A percentile compares a stretch with the other conserved stretches of the same genome.
These are phyloP conservation scores for Backusella liffmaniae DNA, from an alignment of 192 early-diverging fungal genomes.

Conservation along the genomic window DNA sequence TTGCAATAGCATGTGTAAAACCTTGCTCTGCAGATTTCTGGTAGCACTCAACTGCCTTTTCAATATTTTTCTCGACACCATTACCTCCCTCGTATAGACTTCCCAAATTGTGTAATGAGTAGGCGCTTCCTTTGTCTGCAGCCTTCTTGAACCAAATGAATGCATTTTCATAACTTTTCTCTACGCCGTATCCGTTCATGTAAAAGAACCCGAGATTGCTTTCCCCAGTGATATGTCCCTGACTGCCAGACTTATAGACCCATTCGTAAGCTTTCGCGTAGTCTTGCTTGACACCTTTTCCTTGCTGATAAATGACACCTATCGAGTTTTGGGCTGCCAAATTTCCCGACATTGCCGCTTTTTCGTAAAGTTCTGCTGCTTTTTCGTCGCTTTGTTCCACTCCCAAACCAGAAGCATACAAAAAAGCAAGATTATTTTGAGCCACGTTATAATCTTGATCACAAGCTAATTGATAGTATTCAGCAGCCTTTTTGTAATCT, in stretches of 20 bases:
- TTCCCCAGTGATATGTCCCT: background rate
- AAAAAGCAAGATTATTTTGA: conserved; percentile 71
- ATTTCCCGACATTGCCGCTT: background rate
- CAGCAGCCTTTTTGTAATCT: conserved; percentile 53
- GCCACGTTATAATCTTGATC: conserved; percentile 45
- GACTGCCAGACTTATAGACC: background rate
- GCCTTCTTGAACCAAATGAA: background rate
- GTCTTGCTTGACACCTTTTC: background rate
- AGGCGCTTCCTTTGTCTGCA: conserved; percentile 12
- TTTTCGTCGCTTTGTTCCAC: background rate
- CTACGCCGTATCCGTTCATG: background rate
- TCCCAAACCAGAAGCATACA: background rate
- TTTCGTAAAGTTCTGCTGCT: background rate
- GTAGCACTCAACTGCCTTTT: conserved; percentile 69
- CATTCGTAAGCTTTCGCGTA: background rate
- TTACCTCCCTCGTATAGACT: conserved; percentile 26
- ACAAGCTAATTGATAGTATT: conserved; percentile 50
- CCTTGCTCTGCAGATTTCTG: conserved; percentile 56
- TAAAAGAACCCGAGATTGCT: background rate
- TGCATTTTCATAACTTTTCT: background rate
- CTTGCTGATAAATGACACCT: background rate
- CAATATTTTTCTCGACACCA: conserved; percentile 59
- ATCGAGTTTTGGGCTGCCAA: background rate
- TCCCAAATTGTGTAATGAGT: conserved; percentile 29
- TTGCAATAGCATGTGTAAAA: conserved; percentile 73